A percentile compares a stretch with the other conserved stretches of the same genome.
Conservation (phyloP, 805 yeast species). For the Cyberlindnera americana region DNA sequence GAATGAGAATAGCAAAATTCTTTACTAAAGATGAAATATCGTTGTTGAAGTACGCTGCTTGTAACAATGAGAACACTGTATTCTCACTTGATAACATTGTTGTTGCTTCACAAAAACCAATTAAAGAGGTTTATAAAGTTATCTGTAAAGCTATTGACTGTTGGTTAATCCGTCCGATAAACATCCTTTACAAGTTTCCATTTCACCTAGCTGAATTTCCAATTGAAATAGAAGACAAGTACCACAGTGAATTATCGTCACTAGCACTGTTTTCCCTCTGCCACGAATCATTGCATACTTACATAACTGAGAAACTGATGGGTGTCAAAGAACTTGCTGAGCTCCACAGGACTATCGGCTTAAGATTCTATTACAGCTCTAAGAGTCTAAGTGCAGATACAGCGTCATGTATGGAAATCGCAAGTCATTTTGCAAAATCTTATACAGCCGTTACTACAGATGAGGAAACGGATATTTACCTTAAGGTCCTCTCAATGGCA, state of each 20-base stretch:
- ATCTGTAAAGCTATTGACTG: conserved; percentile 34
- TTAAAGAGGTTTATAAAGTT: conserved; percentile 32
- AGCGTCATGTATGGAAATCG: conserved; percentile 15
- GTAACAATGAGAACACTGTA: conserved; percentile 34
- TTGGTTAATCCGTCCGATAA: conserved; percentile 35
- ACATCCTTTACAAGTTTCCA: conserved; percentile 45
- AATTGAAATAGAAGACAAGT: conserved; percentile 25
- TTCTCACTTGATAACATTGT: conserved; percentile 36
- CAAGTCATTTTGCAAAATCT: conserved; percentile 20
- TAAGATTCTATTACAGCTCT: conserved; percentile 31
- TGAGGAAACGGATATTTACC: conserved; percentile 36
- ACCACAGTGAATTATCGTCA: conserved; percentile 34
- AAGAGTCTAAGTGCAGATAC: conserved; percentile 4
- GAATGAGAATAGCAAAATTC: conserved; percentile 16
- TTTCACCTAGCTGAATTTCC: conserved; percentile 32
- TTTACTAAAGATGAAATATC: conserved; percentile 24
- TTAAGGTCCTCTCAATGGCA: conserved; percentile 39
- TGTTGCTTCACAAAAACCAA: conserved; percentile 34
- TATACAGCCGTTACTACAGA: conserved; percentile 6
- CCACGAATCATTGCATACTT: conserved; percentile 39
- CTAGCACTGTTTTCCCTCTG: conserved; percentile 36
- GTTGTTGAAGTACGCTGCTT: conserved; percentile 39
- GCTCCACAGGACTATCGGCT: conserved; percentile 39
- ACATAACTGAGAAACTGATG: conserved; percentile 29
- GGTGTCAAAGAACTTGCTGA: conserved; percentile 27